Percentiles rank a stretch among this genome's conserved stretches.
Conservation (phyloP, 345 rosid species). For the Zanthoxylum bungeanum region DNA sequence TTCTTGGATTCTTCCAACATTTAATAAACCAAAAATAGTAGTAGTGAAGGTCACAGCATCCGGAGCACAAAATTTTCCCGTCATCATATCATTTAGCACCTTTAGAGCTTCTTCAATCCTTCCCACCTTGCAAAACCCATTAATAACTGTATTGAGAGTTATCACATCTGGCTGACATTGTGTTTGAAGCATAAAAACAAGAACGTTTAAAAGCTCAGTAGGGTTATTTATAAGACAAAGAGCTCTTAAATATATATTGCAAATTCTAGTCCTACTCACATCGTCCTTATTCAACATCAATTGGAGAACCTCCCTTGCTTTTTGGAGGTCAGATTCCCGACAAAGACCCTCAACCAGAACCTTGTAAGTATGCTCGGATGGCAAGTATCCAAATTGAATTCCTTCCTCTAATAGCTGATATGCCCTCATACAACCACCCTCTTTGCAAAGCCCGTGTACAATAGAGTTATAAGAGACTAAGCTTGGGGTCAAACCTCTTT, state of each 20-base stretch:
- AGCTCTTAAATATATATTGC: slow-evolving; percentile 72
- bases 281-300: slow-evolving; percentile 57
- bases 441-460: slow-evolving; percentile 70
- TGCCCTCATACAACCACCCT: slow-evolving; percentile 73
- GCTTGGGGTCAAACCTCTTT: slow-evolving; percentile 53
- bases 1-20: slow-evolving; percentile 54
- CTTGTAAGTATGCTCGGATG: slow-evolving; percentile 70
- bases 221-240: slow-evolving; percentile 57
- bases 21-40: slow-evolving; percentile 55
- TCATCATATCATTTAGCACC: slow-evolving; percentile 69
- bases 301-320: slow-evolving; percentile 55
- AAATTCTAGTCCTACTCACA: slow-evolving; percentile 55
- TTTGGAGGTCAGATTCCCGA: slow-evolving; percentile 43
- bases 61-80: slow-evolving; percentile 69
- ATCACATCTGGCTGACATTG: slow-evolving; percentile 69
- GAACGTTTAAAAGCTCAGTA: slow-evolving; percentile 60
- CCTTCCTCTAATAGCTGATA: slow-evolving; percentile 83
- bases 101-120: slow-evolving; percentile 67
- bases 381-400: slow-evolving; percentile 51
- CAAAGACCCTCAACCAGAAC: slow-evolving; percentile 73
- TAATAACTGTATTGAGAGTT: slow-evolving; percentile 70
- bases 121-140: slow-evolving; percentile 80
- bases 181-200: slow-evolving; percentile 74
- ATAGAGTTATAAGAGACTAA: slow-evolving; percentile 66
- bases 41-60: slow-evolving; percentile 75